Base-by-base conservation (phyloP, 768 basidiomycete genomes). In the Leccinellum rugosiceps region DNA sequence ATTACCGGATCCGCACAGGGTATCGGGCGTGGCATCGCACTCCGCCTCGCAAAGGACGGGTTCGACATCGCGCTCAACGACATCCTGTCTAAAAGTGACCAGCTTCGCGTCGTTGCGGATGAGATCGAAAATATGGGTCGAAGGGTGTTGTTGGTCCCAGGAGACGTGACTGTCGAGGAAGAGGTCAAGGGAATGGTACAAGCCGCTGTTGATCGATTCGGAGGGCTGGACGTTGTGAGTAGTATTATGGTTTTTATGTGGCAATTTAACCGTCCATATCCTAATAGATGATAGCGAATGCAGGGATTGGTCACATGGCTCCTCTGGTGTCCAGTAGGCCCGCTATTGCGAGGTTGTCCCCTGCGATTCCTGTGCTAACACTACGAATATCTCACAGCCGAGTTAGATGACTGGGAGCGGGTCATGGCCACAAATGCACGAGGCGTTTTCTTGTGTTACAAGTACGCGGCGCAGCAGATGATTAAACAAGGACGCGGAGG, bases 1-100 rank as follows among this genome's bases (percentile, higher is more conserved):
- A 56, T 73, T 32, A 72, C 68, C 17, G 69, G 69, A 30, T 63
- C 68, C 6, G 69, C 64, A 1, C 67, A 65, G 49, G 67, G 70
- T 23, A 65, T 72, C 28, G 73, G 71, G 1, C 57, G 23, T 11
- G 30, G 31, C 8, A 61, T 61, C 26, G 58, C 62, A 3, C 62
- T 67, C 9, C 62, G 59, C 17, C 62, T 61, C 2, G 55, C 58
- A 3, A 53, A 21, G 9, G 65, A 63, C 10, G 62, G 65, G 17
- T 70, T 65, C 53, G 56, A 70, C 38, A 41, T 74, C 13, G 69
- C 64, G 17, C 26, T 74, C 23, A 69, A 71, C 53, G 68, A 74
- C 30, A 15, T 72, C n/a, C 8, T 60, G 1, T 46, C 61, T 10
- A 63, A 67, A 43, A 11, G 21, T 6, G 55, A 55, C 6, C 45